These are phyloP conservation scores for Teunomyces cretensis DNA, from an alignment of 805 yeast species.

Conservation along the genomic window DNA sequence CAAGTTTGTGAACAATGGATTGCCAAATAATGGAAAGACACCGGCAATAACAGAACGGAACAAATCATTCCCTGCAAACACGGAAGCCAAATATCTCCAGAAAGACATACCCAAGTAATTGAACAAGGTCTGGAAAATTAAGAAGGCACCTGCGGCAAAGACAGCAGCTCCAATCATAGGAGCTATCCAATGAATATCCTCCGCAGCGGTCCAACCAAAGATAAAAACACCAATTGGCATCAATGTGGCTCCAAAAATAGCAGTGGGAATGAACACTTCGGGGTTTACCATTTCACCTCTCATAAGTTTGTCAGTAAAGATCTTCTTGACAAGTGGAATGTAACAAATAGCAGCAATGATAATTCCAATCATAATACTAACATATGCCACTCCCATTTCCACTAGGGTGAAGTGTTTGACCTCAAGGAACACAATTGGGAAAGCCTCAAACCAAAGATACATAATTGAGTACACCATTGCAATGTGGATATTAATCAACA, in stretches of 20 bases:
- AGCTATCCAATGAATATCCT: conserved; percentile 18
- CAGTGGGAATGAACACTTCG: conserved; percentile 18
- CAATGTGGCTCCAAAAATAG: conserved; percentile 21
- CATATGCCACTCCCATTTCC: conserved; percentile 48
- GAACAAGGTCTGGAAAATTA: conserved; percentile 50
- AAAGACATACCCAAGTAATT: conserved; percentile 50
- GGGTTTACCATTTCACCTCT: conserved; percentile 12
- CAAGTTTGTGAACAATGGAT: conserved; percentile 54
- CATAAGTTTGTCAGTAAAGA: conserved; percentile 13
- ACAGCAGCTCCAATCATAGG: conserved; percentile 21
- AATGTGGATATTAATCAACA: conserved; percentile 50
- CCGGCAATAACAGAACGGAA: conserved; percentile 54
- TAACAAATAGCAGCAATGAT: conserved; percentile 11
- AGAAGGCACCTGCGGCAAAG: conserved; percentile 20
- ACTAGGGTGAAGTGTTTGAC: conserved; percentile 47
- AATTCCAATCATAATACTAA: conserved; percentile 49
- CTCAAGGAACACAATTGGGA: conserved; percentile 53
- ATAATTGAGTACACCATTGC: conserved; percentile 52
- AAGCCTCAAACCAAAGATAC: conserved; percentile 60
- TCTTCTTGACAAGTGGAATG: conserved; percentile 8
- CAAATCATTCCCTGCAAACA: conserved; percentile 55
- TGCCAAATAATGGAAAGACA: conserved; percentile 64
- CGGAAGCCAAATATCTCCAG: conserved; percentile 53
- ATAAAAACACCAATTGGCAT: conserved; percentile 21
- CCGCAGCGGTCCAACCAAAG: conserved; percentile 20